A percentile compares a stretch with the other conserved stretches of the same genome.
phyloP scores from a whole-genome alignment of 768 basidiomycete genomes.

The Xerocomellus dryophilus region DNA sequence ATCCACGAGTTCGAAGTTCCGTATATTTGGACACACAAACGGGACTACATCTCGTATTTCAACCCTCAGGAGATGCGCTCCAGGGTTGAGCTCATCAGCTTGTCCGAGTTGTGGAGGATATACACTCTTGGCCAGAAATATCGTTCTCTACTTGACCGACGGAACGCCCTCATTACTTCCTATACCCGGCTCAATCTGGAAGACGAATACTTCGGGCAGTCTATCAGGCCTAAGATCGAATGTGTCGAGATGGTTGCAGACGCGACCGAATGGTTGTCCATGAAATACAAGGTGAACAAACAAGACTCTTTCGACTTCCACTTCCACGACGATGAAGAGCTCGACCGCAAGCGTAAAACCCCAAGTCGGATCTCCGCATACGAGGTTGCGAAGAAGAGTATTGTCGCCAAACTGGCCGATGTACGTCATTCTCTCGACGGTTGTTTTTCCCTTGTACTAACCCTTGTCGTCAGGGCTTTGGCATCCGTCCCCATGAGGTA shows the following conservation, averaged over 20 bases:
- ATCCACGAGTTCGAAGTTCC: conserved; percentile 90
- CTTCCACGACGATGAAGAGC: conserved; percentile 67
- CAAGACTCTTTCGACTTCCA: conserved; percentile 58
- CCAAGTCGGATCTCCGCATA: conserved; percentile 84
- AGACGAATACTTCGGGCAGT: conserved; percentile 75
- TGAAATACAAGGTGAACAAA: conserved; percentile 79
- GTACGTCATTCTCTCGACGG: conserved; percentile 40
- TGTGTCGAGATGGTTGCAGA: conserved; percentile 89
- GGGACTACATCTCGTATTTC: conserved; percentile 85
- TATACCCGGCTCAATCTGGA: conserved; percentile 66
- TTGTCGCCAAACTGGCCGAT: conserved; percentile 75
- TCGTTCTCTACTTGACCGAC: conserved; percentile 78
- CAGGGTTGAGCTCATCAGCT: conserved; percentile 68
- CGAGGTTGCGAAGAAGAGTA: conserved; percentile 76
- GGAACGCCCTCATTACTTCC: conserved; percentile 54
- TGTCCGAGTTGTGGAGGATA: conserved; percentile 89
- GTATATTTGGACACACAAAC: conserved; percentile 90
- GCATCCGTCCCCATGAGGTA: conserved; percentile 75
- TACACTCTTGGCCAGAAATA: conserved; percentile 87
- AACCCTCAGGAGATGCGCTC: conserved; percentile 60
- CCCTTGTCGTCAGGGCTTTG: conserved; percentile 63
- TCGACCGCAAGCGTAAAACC: conserved; percentile 66
- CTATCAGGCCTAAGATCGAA: conserved; percentile 64
- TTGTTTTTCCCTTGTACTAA: background rate
- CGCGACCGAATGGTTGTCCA: conserved; percentile 83